Conservation (phyloP, 345 rosid species). For the Salix koriyanagi region DNA sequence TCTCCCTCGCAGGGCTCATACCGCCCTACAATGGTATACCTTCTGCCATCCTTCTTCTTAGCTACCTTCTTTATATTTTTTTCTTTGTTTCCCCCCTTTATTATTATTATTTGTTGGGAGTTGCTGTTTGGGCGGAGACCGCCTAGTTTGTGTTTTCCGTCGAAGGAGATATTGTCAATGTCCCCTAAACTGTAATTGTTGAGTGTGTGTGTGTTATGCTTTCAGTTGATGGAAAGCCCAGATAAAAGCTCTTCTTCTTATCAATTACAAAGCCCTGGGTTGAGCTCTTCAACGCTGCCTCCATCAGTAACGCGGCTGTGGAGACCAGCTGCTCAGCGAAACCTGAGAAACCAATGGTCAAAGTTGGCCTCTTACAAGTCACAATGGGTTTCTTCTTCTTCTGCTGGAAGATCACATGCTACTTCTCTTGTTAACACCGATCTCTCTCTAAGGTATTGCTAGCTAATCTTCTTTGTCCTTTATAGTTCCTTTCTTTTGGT, state of each 20-base stretch:
- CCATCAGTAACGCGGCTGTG: slow-evolving; percentile 59
- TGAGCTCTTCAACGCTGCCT: slow-evolving; percentile 18
- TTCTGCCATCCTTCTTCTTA: no score
- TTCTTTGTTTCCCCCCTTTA: no score
- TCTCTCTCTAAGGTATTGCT: slow-evolving; percentile 52
- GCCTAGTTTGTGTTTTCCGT: no score
- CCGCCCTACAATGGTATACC: no score
- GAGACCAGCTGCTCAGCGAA: slow-evolving; percentile 87
- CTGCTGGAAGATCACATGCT: slow-evolving; percentile 63
- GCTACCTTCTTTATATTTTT: no score
- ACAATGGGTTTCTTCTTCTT: slow-evolving; percentile 56
- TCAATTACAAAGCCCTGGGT: background rate
- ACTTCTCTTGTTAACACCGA: slow-evolving; percentile 74
- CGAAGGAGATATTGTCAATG: no score
- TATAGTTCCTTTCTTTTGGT: background rate
- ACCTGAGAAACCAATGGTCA: slow-evolving; percentile 89
- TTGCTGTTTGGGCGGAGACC: no score
- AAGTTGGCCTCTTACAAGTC: slow-evolving; percentile 49
- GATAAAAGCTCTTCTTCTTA: background rate
- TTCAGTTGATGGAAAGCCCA: slow-evolving; percentile 2
- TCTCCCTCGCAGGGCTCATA: no score
- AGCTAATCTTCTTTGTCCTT: background rate
- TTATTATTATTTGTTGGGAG: no score
- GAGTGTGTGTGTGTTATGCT: no score
- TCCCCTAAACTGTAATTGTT: no score